These are phyloP conservation scores for Tricholoma furcatifolium DNA, from an alignment of 768 basidiomycete species.

Conservation along the genomic window DNA sequence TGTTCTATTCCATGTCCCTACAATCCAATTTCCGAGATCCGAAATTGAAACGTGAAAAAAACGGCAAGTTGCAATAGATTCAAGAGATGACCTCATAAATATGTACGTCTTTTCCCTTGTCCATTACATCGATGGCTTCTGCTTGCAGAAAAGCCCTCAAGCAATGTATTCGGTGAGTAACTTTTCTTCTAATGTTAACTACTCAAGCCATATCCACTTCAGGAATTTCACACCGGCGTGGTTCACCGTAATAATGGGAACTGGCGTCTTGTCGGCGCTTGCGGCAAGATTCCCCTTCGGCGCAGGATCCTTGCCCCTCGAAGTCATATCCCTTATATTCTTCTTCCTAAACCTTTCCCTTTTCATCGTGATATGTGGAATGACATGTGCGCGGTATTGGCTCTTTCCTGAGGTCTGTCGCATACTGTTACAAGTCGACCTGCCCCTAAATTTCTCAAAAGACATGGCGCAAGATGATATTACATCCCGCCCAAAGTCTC, in stretches of 20 bases:
- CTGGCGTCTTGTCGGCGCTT: conserved; percentile 48
- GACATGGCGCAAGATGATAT: conserved; percentile 43
- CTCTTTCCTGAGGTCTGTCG: conserved; percentile 47
- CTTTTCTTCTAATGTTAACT: not conserved
- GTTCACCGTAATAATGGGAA: conserved; percentile 59
- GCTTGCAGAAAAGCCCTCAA: conserved; percentile 26
- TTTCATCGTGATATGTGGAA: conserved; percentile 46
- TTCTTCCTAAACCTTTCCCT: conserved; percentile 60
- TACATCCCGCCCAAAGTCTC: conserved; percentile 44
- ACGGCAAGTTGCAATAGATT: too few species aligned
- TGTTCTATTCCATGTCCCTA: too few species aligned
- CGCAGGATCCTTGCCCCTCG: conserved; percentile 29
- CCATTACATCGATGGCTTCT: conserved; percentile 10
- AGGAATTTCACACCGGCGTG: conserved; percentile 53
- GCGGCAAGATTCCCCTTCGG: conserved; percentile 50
- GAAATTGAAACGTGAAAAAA: not conserved
- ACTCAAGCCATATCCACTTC: not conserved
- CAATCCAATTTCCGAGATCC: not conserved
- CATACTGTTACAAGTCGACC: not conserved
- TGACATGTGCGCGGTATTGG: conserved; percentile 50
- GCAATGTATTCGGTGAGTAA: conserved; percentile 32
- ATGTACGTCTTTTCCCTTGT: not conserved
- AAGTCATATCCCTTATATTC: conserved; percentile 42
- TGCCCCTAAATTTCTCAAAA: not conserved
- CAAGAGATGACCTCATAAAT: not conserved